Evolutionary conservation across 208 protist species (phyloP).

Genomic region (Novymonas esmeraldas): DNA sequence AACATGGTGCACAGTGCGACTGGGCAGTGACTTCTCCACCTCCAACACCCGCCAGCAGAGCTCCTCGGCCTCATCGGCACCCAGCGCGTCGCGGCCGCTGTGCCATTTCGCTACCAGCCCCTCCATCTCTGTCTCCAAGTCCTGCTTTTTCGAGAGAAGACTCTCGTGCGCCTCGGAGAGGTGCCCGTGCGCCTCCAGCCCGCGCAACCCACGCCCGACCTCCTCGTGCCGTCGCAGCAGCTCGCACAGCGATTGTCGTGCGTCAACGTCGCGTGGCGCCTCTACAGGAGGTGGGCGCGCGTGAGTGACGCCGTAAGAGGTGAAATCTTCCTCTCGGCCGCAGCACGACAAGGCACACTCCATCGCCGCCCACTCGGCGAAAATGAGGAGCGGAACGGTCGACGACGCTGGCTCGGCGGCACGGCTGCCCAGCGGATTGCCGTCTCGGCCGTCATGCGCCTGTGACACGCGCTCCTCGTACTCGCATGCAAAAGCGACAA

Average conservation of each 20-base stretch:
- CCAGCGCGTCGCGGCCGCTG: constrained; percentile 18
- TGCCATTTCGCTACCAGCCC: constrained; percentile 32
- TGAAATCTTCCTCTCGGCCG: constrained; percentile 31
- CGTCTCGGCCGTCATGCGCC: background rate
- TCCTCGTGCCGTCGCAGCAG: constrained; percentile 21
- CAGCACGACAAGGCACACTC: constrained; percentile 37
- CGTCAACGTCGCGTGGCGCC: constrained; percentile 4
- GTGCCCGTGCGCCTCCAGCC: constrained; percentile 23
- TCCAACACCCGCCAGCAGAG: constrained; percentile 35
- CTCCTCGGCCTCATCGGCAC: constrained; percentile 17
- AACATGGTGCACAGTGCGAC: constrained; percentile 35
- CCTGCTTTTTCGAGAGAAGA: constrained; percentile 23
- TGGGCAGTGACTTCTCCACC: constrained; percentile 30
- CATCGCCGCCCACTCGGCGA: constrained; percentile 54
- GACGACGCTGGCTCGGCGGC: background rate
- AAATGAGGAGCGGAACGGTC: constrained; percentile 37
- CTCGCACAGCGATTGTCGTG: constrained; percentile 16
- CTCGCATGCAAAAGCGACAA: constrained; percentile 19
- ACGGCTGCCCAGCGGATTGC: constrained; percentile 12
- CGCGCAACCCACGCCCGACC: constrained; percentile 26
- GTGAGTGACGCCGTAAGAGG: constrained; percentile 21
- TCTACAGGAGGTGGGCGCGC: background rate
- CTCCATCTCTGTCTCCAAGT: constrained; percentile 26
- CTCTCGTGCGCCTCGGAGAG: constrained; percentile 9
- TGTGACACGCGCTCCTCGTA: constrained; percentile 18